Percentiles rank a stretch among this genome's conserved stretches.
phyloP scores from a whole-genome alignment of 139 green algal genomes.

The Chlamydomonas sphaeroides region DNA sequence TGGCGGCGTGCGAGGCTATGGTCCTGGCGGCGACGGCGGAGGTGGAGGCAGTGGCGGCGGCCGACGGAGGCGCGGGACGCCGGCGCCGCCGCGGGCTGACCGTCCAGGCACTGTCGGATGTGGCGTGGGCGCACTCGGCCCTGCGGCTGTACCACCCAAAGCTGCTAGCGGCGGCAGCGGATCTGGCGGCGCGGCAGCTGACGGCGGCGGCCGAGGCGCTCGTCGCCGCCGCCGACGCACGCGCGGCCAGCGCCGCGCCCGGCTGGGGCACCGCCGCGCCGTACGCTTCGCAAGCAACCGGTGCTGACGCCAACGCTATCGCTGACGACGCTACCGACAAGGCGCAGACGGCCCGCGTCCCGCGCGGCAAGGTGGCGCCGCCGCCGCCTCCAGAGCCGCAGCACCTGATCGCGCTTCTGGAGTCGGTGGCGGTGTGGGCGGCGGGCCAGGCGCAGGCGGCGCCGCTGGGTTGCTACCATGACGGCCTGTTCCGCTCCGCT shows the following conservation, averaged over 20 bases:
- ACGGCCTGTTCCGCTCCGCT: conserved; percentile 19
- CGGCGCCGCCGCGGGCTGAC: neutral
- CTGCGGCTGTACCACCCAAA: neutral
- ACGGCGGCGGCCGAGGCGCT: neutral
- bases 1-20: neutral
- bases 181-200: neutral
- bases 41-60: neutral
- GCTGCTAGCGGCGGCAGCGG: neutral
- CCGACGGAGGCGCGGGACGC: neutral
- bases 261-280: too few relatives aligned
- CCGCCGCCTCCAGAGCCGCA: neutral
- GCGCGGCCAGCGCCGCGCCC: too few relatives aligned
- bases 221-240: too few relatives aligned
- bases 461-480: neutral
- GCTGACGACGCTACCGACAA: too few relatives aligned
- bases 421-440: conserved; percentile 5
- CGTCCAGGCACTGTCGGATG: conserved; percentile 4
- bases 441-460: neutral
- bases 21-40: neutral
- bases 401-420: conserved; percentile 20
- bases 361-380: too few relatives aligned
- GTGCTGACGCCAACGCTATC: too few relatives aligned
- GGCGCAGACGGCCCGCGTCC: too few relatives aligned
- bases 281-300: too few relatives aligned
- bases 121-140: conserved; percentile 32